A percentile compares a stretch with the other conserved stretches of the same genome.
These are phyloP conservation scores for Penicillium sp. DNA, from an alignment of 2,329 filamentous ascomycete species.

Conservation along the genomic window DNA sequence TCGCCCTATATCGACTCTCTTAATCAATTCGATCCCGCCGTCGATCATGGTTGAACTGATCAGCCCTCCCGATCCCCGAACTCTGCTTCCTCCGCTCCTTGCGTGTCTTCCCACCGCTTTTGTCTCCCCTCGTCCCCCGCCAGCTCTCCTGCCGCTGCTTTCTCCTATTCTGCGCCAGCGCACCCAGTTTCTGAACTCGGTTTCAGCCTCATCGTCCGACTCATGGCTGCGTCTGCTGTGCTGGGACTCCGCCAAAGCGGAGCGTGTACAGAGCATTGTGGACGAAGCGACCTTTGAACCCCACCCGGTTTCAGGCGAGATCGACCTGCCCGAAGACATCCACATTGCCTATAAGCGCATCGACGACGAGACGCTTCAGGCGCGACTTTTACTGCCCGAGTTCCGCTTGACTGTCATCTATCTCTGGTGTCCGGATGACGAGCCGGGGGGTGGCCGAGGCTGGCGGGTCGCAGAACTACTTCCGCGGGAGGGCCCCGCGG, in stretches of 20 bases:
- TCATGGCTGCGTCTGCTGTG: conserved; percentile 56
- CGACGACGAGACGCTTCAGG: conserved; percentile 57
- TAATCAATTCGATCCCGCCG: background rate
- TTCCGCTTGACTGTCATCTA: conserved; percentile 52
- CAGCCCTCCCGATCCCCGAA: conserved; percentile 49
- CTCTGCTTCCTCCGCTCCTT: conserved; percentile 56
- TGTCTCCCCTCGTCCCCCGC: conserved; percentile 54
- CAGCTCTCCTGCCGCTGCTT: conserved; percentile 55
- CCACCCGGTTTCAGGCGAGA: conserved; percentile 59
- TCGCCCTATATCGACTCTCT: background rate
- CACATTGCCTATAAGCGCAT: conserved; percentile 52
- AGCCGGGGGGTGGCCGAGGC: conserved; percentile 46
- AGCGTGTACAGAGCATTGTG: conserved; percentile 49
- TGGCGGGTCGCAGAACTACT: conserved; percentile 58
- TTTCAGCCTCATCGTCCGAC: conserved; percentile 38
- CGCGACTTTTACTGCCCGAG: conserved; percentile 49
- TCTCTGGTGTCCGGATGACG: conserved; percentile 56
- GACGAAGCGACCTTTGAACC: conserved; percentile 54
- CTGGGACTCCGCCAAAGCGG: conserved; percentile 51
- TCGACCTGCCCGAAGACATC: conserved; percentile 55
- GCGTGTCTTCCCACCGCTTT: conserved; percentile 59
- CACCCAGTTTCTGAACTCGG: conserved; percentile 50
- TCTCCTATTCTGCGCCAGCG: conserved; percentile 60
- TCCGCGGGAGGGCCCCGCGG: conserved; percentile 45
- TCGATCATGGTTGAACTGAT: conserved; percentile 49